Evolutionary conservation across 768 basidiomycete genomes (phyloP).

Genomic region (Auriscalpium microsporum): DNA sequence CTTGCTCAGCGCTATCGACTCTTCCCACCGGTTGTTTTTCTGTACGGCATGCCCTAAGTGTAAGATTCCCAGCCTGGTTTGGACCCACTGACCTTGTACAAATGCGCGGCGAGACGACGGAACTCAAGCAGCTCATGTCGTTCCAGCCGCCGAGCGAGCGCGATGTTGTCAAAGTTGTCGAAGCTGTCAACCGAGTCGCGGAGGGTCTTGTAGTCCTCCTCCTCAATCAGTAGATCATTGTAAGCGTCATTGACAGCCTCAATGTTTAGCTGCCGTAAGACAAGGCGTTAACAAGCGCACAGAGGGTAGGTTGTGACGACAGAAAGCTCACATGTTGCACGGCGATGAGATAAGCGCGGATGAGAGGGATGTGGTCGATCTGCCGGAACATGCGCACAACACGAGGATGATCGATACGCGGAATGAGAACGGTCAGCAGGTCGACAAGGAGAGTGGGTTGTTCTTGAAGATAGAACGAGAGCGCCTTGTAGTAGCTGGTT

Average conservation of each 20-base stretch:
- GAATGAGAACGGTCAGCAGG: constrained; percentile 83
- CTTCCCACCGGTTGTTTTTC: constrained; percentile 96
- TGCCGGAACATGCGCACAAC: constrained; percentile 95
- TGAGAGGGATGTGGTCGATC: constrained; percentile 91
- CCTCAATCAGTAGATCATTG: constrained; percentile 96
- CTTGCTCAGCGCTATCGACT: constrained; percentile 91
- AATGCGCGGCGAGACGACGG: constrained; percentile 86
- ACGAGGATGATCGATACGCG: constrained; percentile 90
- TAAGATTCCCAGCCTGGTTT: background rate
- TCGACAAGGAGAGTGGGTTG: constrained; percentile 92
- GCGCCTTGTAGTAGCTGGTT: constrained; percentile 83
- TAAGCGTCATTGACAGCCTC: constrained; percentile 98
- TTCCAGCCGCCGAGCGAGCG: constrained; percentile 78
- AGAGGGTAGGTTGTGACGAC: no score
- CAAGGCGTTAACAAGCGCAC: background rate
- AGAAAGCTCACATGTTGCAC: constrained; percentile 72
- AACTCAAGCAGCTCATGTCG: constrained; percentile 91
- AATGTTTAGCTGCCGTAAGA: constrained; percentile 64
- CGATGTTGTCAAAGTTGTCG: constrained; percentile 93
- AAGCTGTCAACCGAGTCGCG: constrained; percentile 98
- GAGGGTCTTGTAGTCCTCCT: constrained; percentile 97
- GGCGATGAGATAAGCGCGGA: constrained; percentile 92
- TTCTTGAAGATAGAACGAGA: constrained; percentile 90
- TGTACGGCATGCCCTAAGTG: constrained; percentile 20
- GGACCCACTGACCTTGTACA: constrained; percentile 69